Evolutionary conservation across 2,329 filamentous ascomycete species (phyloP), one percentile per base, ranked within the genome.

Genomic region (Colletotrichum chrysophilum): DNA sequence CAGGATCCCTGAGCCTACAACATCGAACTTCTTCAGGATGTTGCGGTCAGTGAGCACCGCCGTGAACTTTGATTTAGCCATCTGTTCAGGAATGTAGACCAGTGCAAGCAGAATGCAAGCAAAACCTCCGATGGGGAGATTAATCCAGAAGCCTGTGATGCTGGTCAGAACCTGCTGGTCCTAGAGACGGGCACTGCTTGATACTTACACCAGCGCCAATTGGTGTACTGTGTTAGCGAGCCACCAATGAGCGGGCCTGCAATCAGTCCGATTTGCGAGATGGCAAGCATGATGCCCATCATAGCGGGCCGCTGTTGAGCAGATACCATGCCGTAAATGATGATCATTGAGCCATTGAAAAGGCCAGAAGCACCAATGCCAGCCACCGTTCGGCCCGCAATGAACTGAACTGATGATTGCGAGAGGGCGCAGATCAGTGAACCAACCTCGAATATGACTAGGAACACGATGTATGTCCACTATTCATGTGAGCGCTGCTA

Each of bases 351-450:
- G 52, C 82, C 82, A 56, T 82, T 84, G 24, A 85, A 85, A 7
- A 90, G 80, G 2, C 85, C 89, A 14, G 88, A 85, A 7, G 82
- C 83, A 4, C 88, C 89, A 2, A 85, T 80, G 0, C 89, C 89
- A 2, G 88, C 85, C 8, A 90, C 78, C 0, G 87, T 87, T 43
- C 89, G 82, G 1, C 89, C 89, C 7, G 89, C 79, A 68, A 90
- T 90, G 48, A 90, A 82, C 81, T 87, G 86, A 1, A 80, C 80
- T 1, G 86, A 87, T 36, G 82, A 87, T 1, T 79, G 83, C 1
- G 88, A 87, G 80, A 85, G 34, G 79, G 78, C 89, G 71, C 89
- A 90, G 16, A 90, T 82, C 4, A 89, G 78, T n/a, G 85, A 88
- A 2, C 89, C 89, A 16, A 82, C 14, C 32, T 84, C 80, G 52